Evolutionary conservation across 441 rosid species (phyloP), one percentile per base, ranked within the genome.

Genomic region (Corymbia citriodora): DNA sequence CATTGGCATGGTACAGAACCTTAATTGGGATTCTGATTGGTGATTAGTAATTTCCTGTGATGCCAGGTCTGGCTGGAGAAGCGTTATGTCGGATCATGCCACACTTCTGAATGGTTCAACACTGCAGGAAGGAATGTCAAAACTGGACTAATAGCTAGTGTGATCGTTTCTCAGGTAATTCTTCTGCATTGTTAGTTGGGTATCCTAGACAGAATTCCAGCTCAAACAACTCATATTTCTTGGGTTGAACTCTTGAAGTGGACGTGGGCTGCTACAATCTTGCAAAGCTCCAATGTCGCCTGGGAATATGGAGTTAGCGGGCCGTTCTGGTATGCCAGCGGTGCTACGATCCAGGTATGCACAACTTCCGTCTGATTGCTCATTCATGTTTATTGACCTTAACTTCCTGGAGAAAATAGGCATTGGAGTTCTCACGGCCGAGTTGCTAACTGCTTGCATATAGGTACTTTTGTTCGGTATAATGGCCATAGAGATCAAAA

Each of bases 321-420:
- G 54, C 99, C 99, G 3, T 97, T 98, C 91, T 98, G 99, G 99
- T 98, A 98, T 88, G 99, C 99, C n/a, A 96, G 99, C 87, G 99
- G 99, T 52, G 99, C 99, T 61, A 95, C 99, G 4, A 93, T 98
- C 90, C 99, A 98, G 99, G 96, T 92, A 92, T 65, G 90, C 91
- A 19, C 88, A 52, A 12, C 49, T 88, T 85, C n/a, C 57, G 55
- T 90, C 52, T 7, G n/a, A 79, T 23, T 45, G 85, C 85, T 79
- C 52, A 7, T 79, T 23, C 3, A 9, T 79, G 85, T 79, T 45
- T 7, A 1, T 12, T 7, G 85, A 45, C 85, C 25, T 79, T 3
- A 79, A 79, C 15, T 79, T 79, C 52, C 10, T 2, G 23, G 29
- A 79, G 25, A 9, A 57, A 16, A 16, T 85, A 4, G 53, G 17